Evolutionary conservation across 2,329 filamentous ascomycete species (phyloP), one percentile per base, ranked within the genome.

Genomic region (Fusarium lateritium): DNA sequence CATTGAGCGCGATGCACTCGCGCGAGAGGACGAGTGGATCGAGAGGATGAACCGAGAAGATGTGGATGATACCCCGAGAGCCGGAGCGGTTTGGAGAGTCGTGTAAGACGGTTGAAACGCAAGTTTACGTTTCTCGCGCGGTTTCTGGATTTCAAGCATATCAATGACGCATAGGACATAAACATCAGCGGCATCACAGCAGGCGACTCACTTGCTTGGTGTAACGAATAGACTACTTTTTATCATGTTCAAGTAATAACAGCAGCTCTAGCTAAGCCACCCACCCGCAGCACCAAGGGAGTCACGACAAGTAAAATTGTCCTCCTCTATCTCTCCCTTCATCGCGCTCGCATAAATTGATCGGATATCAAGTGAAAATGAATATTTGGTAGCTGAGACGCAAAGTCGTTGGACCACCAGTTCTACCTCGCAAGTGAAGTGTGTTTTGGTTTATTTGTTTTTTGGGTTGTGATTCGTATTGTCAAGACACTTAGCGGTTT

Each of bases 11-110:
- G 87, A 88, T 70, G 85, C 87, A 6, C 77, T 88, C 53, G 79
- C 77, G 46, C 81, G 83, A 44, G 90, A 92, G 77, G 83, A 83
- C 57, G 81, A 80, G 42, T 91, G 89, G 87, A 86, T 92, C 43
- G 82, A 82, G 76, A 79, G 73, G 59, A 84, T 87, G 79, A 88
- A 85, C 71, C 75, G 81, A 47, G 79, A 79, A 6, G 77, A 79
- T 13, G 77, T 76, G 17, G 78, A 80, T 57, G 72, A 77, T 69
- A 75, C 74, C 63, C 79, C 76, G 21, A 73, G 78, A 60, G 82
- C 82, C 14, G 84, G 83, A 39, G 85, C 85, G 28, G 78, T 86
- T 17, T 87, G 85, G 85, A 78, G 85, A 67, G 79, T 69, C 21
- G 57, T 80, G 31, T 81, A 67, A 61, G 36, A 47, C 5, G 39